phyloP scores from a whole-genome alignment of 1,284 basidiomycete genomes.

The Schizophyllum amplum region DNA sequence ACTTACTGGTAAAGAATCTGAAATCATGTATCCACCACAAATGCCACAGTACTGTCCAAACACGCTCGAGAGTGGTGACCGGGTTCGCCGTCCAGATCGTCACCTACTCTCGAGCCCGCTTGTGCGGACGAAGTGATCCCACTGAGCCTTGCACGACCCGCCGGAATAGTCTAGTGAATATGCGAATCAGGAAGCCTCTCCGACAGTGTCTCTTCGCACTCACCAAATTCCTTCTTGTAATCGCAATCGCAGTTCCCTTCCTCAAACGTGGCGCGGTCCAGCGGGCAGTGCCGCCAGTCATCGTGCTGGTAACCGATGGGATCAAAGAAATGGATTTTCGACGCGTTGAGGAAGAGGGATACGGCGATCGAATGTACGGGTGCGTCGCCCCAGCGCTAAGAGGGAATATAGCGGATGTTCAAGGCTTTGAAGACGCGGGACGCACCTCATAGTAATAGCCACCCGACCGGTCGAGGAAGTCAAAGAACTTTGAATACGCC shows the following conservation, averaged over 20 bases:
- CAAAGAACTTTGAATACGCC: slow-evolving; percentile 65
- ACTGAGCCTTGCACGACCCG: slow-evolving; percentile 1
- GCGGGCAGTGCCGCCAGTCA: slow-evolving; percentile 46
- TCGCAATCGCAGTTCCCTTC: slow-evolving; percentile 39
- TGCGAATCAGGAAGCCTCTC: background rate
- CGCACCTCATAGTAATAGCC: slow-evolving; percentile 66
- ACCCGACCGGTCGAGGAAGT: slow-evolving; percentile 56
- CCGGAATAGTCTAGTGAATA: background rate
- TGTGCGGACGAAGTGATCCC: background rate
- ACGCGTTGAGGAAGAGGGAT: slow-evolving; percentile 50
- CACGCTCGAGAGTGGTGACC: too few species aligned
- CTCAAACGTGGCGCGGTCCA: slow-evolving; percentile 29
- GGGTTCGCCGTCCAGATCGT: too few species aligned
- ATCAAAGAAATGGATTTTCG: slow-evolving; percentile 58
- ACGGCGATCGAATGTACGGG: slow-evolving; percentile 69
- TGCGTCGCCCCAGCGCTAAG: slow-evolving; percentile 62
- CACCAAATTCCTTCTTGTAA: slow-evolving; percentile 33
- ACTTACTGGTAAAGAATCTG: too few species aligned
- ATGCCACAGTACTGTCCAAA: too few species aligned
- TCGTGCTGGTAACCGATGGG: slow-evolving; percentile 44
- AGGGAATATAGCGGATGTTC: too few species aligned
- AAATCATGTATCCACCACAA: too few species aligned
- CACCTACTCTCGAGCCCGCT: background rate
- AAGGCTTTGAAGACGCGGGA: too few species aligned
- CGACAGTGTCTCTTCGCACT: too few species aligned